phyloP scores from a whole-genome alignment of 2,329 filamentous ascomycete genomes.

The Sclerotinia nivalis region DNA sequence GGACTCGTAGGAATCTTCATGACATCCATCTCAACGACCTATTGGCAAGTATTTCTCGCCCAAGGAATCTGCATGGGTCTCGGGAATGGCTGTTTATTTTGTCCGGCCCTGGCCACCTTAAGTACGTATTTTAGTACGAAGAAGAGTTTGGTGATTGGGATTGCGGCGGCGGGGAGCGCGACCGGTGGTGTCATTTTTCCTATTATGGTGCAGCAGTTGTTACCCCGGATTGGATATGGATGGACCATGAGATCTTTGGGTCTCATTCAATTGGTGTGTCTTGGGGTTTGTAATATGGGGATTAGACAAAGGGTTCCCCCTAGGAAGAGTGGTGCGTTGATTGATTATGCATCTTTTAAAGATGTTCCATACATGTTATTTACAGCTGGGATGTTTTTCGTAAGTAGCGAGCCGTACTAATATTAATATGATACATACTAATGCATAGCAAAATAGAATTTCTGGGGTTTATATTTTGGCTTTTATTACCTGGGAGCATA shows the following conservation, averaged over 20 bases:
- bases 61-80: constrained; percentile 48
- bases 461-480: constrained; percentile 50
- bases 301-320: constrained; percentile 46
- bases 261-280: constrained; percentile 47
- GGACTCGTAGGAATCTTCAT: constrained; percentile 45
- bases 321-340: constrained; percentile 45
- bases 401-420: constrained; percentile 28
- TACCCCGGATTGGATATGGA: constrained; percentile 47
- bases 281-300: constrained; percentile 44
- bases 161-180: constrained; percentile 44
- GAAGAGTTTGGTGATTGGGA: constrained; percentile 44
- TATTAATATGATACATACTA: constrained; percentile 12
- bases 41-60: constrained; percentile 48
- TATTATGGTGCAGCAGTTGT: constrained; percentile 45
- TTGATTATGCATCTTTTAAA: constrained; percentile 49
- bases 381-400: constrained; percentile 45
- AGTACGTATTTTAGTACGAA: constrained; percentile 47
- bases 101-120: constrained; percentile 44
- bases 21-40: constrained; percentile 44
- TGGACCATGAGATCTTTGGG: constrained; percentile 51
- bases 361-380: constrained; percentile 50
- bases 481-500: constrained; percentile 45
- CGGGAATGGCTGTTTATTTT: constrained; percentile 47
- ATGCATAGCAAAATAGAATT: constrained; percentile 30
- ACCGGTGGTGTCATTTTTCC: constrained; percentile 49